Evolutionary conservation across 495 filamentous ascomycete genomes (phyloP), one percentile per base, ranked within the genome.

Genomic region (Penicillium mononematosum): DNA sequence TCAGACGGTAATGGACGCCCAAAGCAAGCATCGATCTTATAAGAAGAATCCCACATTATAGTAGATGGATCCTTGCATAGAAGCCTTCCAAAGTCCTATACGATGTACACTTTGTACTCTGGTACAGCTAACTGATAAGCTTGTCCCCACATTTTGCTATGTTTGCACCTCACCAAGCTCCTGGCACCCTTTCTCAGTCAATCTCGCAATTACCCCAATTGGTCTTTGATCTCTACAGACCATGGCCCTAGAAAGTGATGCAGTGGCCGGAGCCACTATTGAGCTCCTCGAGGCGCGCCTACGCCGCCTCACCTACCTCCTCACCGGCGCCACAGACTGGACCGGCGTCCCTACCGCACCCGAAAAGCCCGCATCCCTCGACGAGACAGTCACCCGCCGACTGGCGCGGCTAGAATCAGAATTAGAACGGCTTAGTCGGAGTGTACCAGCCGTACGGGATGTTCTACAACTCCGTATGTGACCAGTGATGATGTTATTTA

Each of bases 211-310:
- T 19, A 20, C 45, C 49, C 24, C n/a, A 12, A 45, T 44, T 43
- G 44, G 41, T 48, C 17, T 31, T 32, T 29, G 5, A 19, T 12
- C 45, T 32, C 36, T 16, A 45, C 12, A 32, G 12, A 69, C 45
- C 42, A 76, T 77, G 74, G 42, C 73, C 29, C 52, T 69, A 36
- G 69, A 76, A 70, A 70, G 69, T 48, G 70, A 75, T 17, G 61
- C 68, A 8, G 60, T 77, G 43, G 74, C 75, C 2, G 68, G 73
- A 5, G 73, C 75, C 10, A 93, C 92, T 1, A 83, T 95, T 46
- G 84, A 87, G 34, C 79, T 90, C 48, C 86, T 96, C 5, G 87
- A 92, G 62, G 75, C 76, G n/a, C 88, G 92, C 38, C 79, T 96
- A 32, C 77, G 79, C 46, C 81, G 88, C 25, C 75, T 95, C 46